Conservation (phyloP, 306 rosid genomes). For the Cucurbita ficifolia region DNA sequence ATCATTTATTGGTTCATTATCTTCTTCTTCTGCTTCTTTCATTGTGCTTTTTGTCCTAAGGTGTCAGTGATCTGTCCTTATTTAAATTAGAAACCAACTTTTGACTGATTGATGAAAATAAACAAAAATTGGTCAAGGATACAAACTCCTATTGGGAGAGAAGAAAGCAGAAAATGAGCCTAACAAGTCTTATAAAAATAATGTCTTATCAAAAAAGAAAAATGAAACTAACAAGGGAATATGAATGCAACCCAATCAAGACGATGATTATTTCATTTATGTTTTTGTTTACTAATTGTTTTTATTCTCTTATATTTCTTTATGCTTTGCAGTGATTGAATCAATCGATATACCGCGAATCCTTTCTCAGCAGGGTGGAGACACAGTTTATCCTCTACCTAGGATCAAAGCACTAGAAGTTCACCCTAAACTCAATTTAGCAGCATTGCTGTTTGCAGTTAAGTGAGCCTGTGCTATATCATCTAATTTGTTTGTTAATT, state of each 20-base stretch:
- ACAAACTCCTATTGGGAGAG: neutral
- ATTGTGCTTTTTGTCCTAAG: neutral
- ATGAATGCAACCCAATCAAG: neutral
- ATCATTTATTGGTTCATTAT: neutral
- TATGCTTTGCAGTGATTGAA: constrained; percentile 57
- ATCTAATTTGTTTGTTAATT: constrained; percentile 7
- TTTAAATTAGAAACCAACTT: neutral
- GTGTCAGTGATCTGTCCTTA: neutral
- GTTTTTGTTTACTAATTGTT: neutral
- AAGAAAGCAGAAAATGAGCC: neutral
- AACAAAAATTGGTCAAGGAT: neutral
- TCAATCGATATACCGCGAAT: constrained; percentile 84
- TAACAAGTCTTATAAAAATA: neutral
- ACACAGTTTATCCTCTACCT: constrained; percentile 84
- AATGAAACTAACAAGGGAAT: neutral
- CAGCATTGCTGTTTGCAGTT: constrained; percentile 83
- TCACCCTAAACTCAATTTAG: constrained; percentile 85
- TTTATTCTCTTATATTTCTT: neutral
- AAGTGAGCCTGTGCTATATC: constrained; percentile 19
- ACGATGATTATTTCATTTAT: neutral
- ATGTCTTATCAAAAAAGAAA: neutral
- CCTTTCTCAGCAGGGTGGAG: constrained; percentile 99
- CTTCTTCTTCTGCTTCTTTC: neutral
- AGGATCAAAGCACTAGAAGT: constrained; percentile 68
- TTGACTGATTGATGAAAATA: neutral